These are phyloP conservation scores for Trypanosoma cruzi DNA, from an alignment of 208 protist species.

Conservation along the genomic window DNA sequence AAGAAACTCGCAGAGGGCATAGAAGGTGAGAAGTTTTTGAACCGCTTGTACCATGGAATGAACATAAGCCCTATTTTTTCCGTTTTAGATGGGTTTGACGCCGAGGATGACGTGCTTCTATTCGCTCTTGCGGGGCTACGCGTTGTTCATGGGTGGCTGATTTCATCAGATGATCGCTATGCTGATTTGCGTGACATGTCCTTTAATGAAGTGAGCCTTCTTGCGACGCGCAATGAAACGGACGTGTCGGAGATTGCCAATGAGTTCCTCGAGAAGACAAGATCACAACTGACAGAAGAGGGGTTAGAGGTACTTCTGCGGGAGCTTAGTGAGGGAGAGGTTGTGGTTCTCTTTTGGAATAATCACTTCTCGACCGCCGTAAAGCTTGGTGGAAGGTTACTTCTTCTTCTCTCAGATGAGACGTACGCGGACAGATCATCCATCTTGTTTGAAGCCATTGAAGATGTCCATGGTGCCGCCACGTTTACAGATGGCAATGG, in stretches of 20 bases:
- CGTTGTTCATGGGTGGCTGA: constrained; percentile 53
- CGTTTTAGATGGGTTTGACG: constrained; percentile 38
- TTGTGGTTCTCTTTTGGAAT: constrained; percentile 55
- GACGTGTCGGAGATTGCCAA: constrained; percentile 12
- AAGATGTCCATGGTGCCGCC: constrained; percentile 26
- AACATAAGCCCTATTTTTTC: constrained; percentile 54
- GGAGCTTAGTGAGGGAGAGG: constrained; percentile 32
- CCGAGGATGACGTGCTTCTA: constrained; percentile 36
- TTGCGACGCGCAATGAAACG: constrained; percentile 28
- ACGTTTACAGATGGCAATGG: constrained; percentile 49
- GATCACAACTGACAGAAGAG: constrained; percentile 32
- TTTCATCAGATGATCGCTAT: constrained; percentile 26
- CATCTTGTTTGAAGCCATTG: constrained; percentile 38
- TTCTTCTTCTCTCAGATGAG: constrained; percentile 44
- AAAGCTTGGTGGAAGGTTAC: constrained; percentile 35
- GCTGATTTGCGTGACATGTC: constrained; percentile 39
- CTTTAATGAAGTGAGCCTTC: constrained; percentile 44
- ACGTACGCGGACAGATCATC: constrained; percentile 44
- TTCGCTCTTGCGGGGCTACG: constrained; percentile 46
- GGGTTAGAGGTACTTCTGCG: constrained; percentile 25
- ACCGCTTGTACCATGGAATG: constrained; percentile 42
- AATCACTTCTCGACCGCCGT: constrained; percentile 59
- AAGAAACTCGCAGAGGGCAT: constrained; percentile 8
- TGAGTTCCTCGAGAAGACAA: constrained; percentile 24
- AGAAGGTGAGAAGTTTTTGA: constrained; percentile 21